Base-by-base conservation (phyloP, 2,329 filamentous ascomycete genomes). In the Penicillium vulpinum region DNA sequence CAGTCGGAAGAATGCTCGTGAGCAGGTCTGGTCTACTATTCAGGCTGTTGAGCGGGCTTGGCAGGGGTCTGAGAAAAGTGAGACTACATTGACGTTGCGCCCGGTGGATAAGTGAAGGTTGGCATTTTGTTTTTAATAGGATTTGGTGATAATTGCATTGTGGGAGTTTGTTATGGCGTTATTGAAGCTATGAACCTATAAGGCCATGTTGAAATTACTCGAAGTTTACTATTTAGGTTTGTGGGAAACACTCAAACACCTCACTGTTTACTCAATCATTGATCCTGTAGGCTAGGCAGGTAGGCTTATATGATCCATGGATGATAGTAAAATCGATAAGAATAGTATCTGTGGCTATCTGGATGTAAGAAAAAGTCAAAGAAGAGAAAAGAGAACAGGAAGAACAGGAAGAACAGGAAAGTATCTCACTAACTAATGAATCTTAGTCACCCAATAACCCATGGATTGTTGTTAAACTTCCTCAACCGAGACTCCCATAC, bases 21-120 rank as follows among this genome's bases (percentile, higher is more conserved):
- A 67, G 40, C 56, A 45, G 6, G 72, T 77, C 10, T 70, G 69
- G 70, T 52, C 59, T 2, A 60, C 54, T 26, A 67, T 76, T 0
- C 61, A 67, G 31, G 54, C 60, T 0, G 64, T 76, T 11, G 71
- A 65, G 47, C 57, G 61, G 21, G 54, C 65, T 6, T 77, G 75
- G 73, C 62, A 67, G 51, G 73, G 69, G 2, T 49, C 18, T 7
- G 49, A 43, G 9, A 21, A 51, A 4, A 29, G 36, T 16, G 21
- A 54, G 11, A 52, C n/a, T 51, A 26, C 50, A 26, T 31, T 56
- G 22, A n/a, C 24, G 1, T 33, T 52, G 18, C 47, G 41, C 10
- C 15, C 18, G 21, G 41, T 26, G 36, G 6, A 51, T 2, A 11
- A 33, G 16, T 59, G 22, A 43, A 41, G 22, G n/a, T n/a, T 43